These are phyloP conservation scores for Diaporthe aspalathi DNA, from an alignment of 2,329 filamentous ascomycete genomes.

Conservation along the genomic window DNA sequence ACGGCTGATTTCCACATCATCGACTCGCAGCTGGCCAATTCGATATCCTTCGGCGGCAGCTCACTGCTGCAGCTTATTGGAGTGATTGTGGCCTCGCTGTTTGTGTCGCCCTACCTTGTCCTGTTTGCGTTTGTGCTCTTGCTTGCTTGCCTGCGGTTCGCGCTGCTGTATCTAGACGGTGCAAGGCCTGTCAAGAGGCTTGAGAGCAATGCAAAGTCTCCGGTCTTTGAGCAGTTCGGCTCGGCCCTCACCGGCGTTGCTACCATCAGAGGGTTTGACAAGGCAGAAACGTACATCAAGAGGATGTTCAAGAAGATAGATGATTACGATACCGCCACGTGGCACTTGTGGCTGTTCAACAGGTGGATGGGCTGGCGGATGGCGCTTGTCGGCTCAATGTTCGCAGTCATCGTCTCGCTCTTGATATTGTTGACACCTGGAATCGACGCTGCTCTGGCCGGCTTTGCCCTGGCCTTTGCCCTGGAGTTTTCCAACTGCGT, in stretches of 20 bases:
- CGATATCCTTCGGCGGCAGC: slow-evolving; percentile 70
- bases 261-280: slow-evolving; percentile 81
- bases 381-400: slow-evolving; percentile 75
- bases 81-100: slow-evolving; percentile 73
- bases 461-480: slow-evolving; percentile 80
- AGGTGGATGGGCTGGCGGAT: slow-evolving; percentile 83
- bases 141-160: slow-evolving; percentile 66
- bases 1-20: slow-evolving; percentile 81
- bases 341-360: slow-evolving; percentile 78
- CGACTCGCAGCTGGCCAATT: slow-evolving; percentile 74
- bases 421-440: slow-evolving; percentile 70
- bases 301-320: slow-evolving; percentile 79
- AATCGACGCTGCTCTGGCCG: slow-evolving; percentile 77
- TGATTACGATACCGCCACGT: slow-evolving; percentile 72
- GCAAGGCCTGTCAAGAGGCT: slow-evolving; percentile 81
- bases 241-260: slow-evolving; percentile 77
- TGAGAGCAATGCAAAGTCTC: slow-evolving; percentile 81
- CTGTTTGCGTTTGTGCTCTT: slow-evolving; percentile 70
- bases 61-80: slow-evolving; percentile 72
- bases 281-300: slow-evolving; percentile 72
- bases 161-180: slow-evolving; percentile 72
- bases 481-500: slow-evolving; percentile 75
- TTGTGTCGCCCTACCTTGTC: slow-evolving; percentile 76
- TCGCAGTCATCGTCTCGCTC: slow-evolving; percentile 72
- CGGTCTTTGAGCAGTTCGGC: slow-evolving; percentile 84